Evolutionary conservation across 2,329 filamentous ascomycete species (phyloP).

Genomic region (Botryotinia globosa): DNA sequence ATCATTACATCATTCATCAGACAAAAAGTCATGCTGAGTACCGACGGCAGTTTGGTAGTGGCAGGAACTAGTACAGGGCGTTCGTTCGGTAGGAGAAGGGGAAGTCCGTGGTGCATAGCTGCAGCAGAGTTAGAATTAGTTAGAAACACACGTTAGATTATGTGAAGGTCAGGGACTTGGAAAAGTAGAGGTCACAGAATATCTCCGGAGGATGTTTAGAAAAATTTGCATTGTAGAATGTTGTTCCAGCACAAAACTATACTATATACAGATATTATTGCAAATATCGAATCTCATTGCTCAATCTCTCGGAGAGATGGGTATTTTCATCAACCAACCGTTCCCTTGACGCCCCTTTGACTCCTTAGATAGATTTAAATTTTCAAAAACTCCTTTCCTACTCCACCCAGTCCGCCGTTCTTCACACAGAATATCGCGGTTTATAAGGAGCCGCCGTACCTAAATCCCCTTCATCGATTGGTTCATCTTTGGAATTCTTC

Average conservation of each 20-base stretch:
- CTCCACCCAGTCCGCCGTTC: too few species aligned
- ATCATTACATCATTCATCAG: not conserved
- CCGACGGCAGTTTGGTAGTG: not conserved
- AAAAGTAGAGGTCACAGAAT: not conserved
- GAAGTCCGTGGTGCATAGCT: not conserved
- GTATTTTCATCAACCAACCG: not conserved
- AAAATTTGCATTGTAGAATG: not conserved
- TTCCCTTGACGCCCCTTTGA: not conserved
- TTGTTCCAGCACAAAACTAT: not conserved
- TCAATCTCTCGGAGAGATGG: not conserved
- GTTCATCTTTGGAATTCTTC: not conserved
- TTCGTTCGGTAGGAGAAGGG: not conserved
- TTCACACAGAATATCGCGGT: not conserved
- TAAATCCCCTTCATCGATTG: not conserved
- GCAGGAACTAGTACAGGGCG: not conserved
- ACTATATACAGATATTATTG: not conserved
- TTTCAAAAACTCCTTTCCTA: not conserved
- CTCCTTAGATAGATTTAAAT: not conserved
- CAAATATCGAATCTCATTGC: not conserved
- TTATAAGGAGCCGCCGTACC: not conserved
- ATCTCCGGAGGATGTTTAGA: not conserved
- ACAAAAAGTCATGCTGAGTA: not conserved
- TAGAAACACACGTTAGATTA: not conserved
- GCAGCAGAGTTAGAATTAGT: accelerated
- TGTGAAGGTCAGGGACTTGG: not conserved